These are phyloP conservation scores for Hsuehochloa calcarea DNA, from an alignment of 176 grass and related monocot genomes.

Conservation along the genomic window DNA sequence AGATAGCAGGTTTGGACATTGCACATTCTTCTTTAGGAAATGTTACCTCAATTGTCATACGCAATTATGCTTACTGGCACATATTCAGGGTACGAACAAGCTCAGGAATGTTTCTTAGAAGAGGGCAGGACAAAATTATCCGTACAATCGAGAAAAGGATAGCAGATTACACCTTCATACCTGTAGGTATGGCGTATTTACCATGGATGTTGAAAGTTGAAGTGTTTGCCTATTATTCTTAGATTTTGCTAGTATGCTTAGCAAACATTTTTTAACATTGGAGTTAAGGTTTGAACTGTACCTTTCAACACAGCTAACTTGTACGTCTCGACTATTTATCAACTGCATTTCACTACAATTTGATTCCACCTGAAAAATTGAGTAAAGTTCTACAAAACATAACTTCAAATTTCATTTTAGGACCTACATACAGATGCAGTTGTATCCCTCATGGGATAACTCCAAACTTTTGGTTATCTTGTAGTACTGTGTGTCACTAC, in stretches of 20 bases:
- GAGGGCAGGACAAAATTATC: slow-evolving; percentile 82
- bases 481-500: background rate
- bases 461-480: background rate
- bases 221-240: background rate
- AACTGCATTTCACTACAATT: background rate
- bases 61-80: background rate
- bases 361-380: background rate
- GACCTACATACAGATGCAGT: slow-evolving; percentile 2
- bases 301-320: slow-evolving; percentile 4
- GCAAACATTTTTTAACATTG: background rate
- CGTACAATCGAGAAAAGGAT: slow-evolving; percentile 89
- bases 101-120: slow-evolving; percentile 93
- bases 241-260: background rate
- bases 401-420: background rate
- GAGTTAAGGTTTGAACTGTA: background rate
- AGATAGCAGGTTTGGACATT: slow-evolving; percentile 78
- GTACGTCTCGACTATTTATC: background rate
- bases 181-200: slow-evolving; percentile 56
- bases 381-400: background rate
- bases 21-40: background rate
- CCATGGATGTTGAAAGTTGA: slow-evolving; percentile 10
- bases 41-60: slow-evolving; percentile 5
- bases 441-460: background rate
- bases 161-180: slow-evolving; percentile 94
- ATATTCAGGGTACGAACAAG: slow-evolving; percentile 81